Percentiles rank a stretch among this genome's conserved stretches.
phyloP scores from a whole-genome alignment of 2,329 filamentous ascomycete genomes.

The Hymenotorrendiella dingleyae region DNA sequence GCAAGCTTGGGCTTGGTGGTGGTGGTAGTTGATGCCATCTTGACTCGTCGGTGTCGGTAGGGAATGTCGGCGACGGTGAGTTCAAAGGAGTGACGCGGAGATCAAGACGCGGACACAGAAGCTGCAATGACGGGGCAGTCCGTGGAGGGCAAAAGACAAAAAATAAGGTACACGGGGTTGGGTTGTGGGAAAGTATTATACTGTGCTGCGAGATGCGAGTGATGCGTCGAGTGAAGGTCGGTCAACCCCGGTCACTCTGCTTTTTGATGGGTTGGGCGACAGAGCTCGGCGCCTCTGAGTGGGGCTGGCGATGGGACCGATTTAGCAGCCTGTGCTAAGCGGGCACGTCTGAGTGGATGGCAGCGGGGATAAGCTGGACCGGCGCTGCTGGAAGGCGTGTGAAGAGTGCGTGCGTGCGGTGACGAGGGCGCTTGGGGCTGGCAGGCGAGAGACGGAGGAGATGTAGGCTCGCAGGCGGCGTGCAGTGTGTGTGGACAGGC shows the following conservation, averaged over 20 bases:
- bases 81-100: slow-evolving; percentile 25
- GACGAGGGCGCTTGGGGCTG: slow-evolving; percentile 10
- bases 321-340: slow-evolving; percentile 29
- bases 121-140: slow-evolving; percentile 25
- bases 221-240: too few relatives aligned
- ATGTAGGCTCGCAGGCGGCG: slow-evolving; percentile 6
- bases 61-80: slow-evolving; percentile 20
- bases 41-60: slow-evolving; percentile 19
- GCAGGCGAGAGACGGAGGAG: slow-evolving; percentile 5
- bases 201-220: slow-evolving; percentile 17
- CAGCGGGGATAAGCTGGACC: not conserved
- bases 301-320: slow-evolving; percentile 13
- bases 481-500: slow-evolving; percentile 15
- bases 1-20: slow-evolving; percentile 47
- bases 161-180: slow-evolving; percentile 12
- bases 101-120: slow-evolving; percentile 23
- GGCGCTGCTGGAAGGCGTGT: not conserved
- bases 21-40: slow-evolving; percentile 24
- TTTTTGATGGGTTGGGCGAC: slow-evolving; percentile 14
- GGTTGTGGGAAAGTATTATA: slow-evolving; percentile 25
- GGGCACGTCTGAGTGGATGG: slow-evolving; percentile 2
- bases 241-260: slow-evolving; percentile 7
- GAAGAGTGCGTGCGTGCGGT: slow-evolving; percentile 4
- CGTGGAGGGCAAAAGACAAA: slow-evolving; percentile 18
- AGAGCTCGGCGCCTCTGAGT: slow-evolving; percentile 17